These are phyloP conservation scores for Cadophora gregata DNA, from an alignment of 2,329 filamentous ascomycete species.

Conservation along the genomic window DNA sequence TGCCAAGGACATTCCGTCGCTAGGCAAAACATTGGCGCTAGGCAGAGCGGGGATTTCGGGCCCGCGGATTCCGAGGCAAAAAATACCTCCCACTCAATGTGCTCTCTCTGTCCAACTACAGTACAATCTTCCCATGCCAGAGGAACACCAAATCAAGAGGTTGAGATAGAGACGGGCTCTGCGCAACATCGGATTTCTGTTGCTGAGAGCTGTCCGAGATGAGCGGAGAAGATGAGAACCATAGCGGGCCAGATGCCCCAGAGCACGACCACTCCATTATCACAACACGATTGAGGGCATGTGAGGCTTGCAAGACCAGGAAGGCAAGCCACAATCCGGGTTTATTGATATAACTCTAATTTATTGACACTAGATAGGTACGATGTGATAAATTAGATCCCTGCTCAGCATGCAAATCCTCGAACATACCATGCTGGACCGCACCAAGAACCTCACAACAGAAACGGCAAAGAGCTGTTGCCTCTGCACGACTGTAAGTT, in stretches of 20 bases:
- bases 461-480: constrained; percentile 17
- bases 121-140: neutral
- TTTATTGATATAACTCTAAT: neutral
- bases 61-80: constrained; percentile 14
- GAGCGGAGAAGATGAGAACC: constrained; percentile 22
- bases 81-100: constrained; percentile 2
- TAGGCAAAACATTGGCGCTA: constrained; percentile 5
- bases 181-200: neutral
- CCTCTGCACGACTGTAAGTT: constrained; percentile 13
- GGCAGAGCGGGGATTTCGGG: neutral
- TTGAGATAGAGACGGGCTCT: neutral
- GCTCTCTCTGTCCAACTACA: neutral
- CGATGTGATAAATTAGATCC: constrained; percentile 27
- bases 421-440: constrained; percentile 27
- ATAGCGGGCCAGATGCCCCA: neutral
- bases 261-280: constrained; percentile 22
- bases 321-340: constrained; percentile 14
- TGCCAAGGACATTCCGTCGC: neutral
- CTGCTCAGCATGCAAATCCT: constrained; percentile 23
- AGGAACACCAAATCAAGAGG: neutral
- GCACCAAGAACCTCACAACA: constrained; percentile 11
- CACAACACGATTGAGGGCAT: constrained; percentile 23
- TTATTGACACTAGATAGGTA: constrained; percentile 12
- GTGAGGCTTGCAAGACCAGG: constrained; percentile 26
- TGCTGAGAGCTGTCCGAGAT: neutral